Percentiles rank a stretch among this genome's conserved stretches.
phyloP scores from a whole-genome alignment of 139 green algal genomes.

The Haematococcus sp. region DNA sequence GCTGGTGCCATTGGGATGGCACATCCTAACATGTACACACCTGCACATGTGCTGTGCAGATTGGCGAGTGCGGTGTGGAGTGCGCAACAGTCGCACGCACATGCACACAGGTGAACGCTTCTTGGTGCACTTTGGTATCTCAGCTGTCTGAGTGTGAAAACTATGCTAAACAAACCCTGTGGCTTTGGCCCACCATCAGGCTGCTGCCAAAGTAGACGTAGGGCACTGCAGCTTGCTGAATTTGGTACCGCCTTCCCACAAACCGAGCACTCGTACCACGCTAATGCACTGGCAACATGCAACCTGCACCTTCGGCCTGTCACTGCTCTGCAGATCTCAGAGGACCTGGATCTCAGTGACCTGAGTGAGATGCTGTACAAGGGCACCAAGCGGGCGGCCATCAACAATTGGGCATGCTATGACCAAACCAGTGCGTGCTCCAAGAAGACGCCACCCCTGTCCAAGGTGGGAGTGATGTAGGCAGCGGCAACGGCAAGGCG shows the following conservation, averaged over 20 bases:
- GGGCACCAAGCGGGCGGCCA: constrained; percentile 22
- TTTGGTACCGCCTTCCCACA: too few species aligned
- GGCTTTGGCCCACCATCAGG: too few species aligned
- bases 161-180: too few species aligned
- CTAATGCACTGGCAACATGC: too few species aligned
- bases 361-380: constrained; percentile 45
- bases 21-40: neutral
- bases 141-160: too few species aligned
- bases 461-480: constrained; percentile 29
- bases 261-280: too few species aligned
- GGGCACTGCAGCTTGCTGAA: too few species aligned
- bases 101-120: constrained; percentile 38
- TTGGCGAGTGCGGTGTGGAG: constrained; percentile 46
- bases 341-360: constrained; percentile 65
- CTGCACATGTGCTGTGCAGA: constrained; percentile 15
- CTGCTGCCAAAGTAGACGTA: too few species aligned
- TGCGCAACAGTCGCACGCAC: constrained; percentile 78
- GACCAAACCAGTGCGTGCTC: constrained; percentile 59
- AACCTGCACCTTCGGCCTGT: too few species aligned
- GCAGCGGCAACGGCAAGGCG: neutral
- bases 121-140: too few species aligned
- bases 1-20: too few species aligned
- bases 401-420: constrained; percentile 59
- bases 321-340: constrained; percentile 55
- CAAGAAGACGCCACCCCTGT: constrained; percentile 49